Percentiles rank a stretch among this genome's conserved stretches.
phyloP scores from a whole-genome alignment of 2,329 filamentous ascomycete genomes.

The Pyricularia sp. region DNA sequence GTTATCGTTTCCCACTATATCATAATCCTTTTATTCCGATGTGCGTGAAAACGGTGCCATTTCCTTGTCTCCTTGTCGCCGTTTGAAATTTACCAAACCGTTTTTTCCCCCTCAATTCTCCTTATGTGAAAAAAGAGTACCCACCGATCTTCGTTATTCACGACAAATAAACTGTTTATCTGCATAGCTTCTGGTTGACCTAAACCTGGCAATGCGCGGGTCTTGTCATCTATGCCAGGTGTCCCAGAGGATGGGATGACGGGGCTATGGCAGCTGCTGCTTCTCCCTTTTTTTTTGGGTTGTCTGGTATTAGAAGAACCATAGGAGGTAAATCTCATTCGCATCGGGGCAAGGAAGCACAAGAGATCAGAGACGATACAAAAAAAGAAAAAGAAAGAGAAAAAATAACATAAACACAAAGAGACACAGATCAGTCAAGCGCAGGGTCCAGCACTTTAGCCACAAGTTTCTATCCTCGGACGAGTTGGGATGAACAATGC shows the following conservation, averaged over 20 bases:
- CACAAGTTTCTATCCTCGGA: background rate
- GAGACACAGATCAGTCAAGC: background rate
- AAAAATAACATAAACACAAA: background rate
- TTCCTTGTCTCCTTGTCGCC: background rate
- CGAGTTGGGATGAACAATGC: background rate
- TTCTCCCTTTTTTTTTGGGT: background rate
- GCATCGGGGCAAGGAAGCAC: background rate
- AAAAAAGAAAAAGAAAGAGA: background rate
- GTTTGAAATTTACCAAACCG: background rate
- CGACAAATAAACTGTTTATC: background rate
- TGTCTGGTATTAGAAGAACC: background rate
- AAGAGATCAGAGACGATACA: background rate
- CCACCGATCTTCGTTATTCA: background rate
- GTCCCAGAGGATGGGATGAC: background rate
- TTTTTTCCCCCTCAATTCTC: background rate
- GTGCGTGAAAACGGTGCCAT: background rate
- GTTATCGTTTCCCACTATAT: background rate
- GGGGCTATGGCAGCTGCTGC: background rate
- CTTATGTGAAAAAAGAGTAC: background rate
- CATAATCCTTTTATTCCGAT: background rate
- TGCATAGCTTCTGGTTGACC: background rate
- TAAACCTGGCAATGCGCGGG: background rate
- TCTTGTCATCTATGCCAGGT: background rate
- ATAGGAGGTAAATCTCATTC: background rate
- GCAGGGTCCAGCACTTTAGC: background rate